Evolutionary conservation across 495 filamentous ascomycete species (phyloP).

Genomic region (Aspergillus panamensis): DNA sequence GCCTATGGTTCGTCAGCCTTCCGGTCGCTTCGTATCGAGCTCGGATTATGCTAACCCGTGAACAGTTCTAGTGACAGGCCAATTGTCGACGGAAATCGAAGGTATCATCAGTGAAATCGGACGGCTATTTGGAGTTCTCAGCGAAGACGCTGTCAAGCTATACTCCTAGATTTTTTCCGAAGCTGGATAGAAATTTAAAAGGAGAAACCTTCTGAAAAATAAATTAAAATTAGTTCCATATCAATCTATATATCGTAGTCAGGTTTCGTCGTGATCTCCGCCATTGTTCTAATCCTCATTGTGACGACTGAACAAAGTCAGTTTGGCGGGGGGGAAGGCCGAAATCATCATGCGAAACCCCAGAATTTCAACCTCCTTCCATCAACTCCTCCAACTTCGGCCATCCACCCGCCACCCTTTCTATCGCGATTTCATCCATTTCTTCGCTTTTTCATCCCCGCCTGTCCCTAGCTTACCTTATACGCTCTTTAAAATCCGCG

Average conservation of each 20-base stretch:
- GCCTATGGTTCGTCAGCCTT: constrained; percentile 56
- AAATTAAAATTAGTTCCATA: neutral
- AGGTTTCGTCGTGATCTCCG: no score
- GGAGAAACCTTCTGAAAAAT: neutral
- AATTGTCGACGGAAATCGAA: constrained; percentile 50
- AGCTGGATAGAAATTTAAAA: constrained; percentile 9
- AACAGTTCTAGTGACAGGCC: constrained; percentile 51
- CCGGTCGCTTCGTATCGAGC: neutral
- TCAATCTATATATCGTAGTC: neutral
- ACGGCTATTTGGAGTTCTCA: constrained; percentile 65
- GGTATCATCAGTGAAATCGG: constrained; percentile 49
- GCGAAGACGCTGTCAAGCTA: constrained; percentile 69
- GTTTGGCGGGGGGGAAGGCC: constrained; percentile 27
- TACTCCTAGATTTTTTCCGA: constrained; percentile 37
- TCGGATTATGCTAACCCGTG: neutral
- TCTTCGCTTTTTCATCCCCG: constrained; percentile 14
- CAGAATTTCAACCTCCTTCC: constrained; percentile 28
- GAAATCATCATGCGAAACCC: constrained; percentile 15
- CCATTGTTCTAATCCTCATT: neutral
- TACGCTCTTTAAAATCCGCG: constrained; percentile 15
- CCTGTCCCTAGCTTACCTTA: constrained; percentile 9
- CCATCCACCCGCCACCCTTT: constrained; percentile 26
- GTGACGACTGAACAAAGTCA: constrained; percentile 13
- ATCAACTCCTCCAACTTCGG: constrained; percentile 17
- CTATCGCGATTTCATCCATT: constrained; percentile 31